These are phyloP conservation scores for Zasmidium angulare DNA, from an alignment of 2,329 filamentous ascomycete genomes.

Conservation along the genomic window DNA sequence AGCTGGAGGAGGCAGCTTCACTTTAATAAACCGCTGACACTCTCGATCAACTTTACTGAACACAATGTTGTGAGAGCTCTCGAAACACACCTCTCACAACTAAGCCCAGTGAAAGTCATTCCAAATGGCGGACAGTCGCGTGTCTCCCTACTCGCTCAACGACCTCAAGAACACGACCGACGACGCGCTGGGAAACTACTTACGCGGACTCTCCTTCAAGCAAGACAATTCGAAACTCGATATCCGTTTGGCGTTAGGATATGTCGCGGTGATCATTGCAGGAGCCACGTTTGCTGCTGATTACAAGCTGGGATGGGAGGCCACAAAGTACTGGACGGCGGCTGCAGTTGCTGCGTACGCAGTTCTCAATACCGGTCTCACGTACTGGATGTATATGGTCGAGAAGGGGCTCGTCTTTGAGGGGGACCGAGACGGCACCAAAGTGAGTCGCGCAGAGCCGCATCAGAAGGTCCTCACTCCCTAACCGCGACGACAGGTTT, in stretches of 20 bases:
- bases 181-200: constrained; percentile 90
- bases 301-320: constrained; percentile 86
- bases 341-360: constrained; percentile 79
- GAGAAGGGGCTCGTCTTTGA: constrained; percentile 82
- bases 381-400: constrained; percentile 79
- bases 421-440: constrained; percentile 68
- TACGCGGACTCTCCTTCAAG: constrained; percentile 80
- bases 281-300: constrained; percentile 87
- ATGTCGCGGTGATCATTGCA: constrained; percentile 75
- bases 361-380: constrained; percentile 72
- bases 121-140: constrained; percentile 34
- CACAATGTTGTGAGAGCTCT: constrained; percentile 7
- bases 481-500: constrained; percentile 56
- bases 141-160: constrained; percentile 46
- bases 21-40: not conserved
- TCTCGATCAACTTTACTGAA: not conserved
- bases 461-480: not conserved
- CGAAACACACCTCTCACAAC: not conserved
- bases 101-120: not conserved
- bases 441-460: constrained; percentile 47
- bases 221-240: constrained; percentile 81
- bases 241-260: constrained; percentile 79
- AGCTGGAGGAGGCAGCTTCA: not conserved
- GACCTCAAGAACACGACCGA: constrained; percentile 97
- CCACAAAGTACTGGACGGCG: constrained; percentile 77